Conservation (phyloP, 2,329 filamentous ascomycete species). For the Macrophomina tecta region DNA sequence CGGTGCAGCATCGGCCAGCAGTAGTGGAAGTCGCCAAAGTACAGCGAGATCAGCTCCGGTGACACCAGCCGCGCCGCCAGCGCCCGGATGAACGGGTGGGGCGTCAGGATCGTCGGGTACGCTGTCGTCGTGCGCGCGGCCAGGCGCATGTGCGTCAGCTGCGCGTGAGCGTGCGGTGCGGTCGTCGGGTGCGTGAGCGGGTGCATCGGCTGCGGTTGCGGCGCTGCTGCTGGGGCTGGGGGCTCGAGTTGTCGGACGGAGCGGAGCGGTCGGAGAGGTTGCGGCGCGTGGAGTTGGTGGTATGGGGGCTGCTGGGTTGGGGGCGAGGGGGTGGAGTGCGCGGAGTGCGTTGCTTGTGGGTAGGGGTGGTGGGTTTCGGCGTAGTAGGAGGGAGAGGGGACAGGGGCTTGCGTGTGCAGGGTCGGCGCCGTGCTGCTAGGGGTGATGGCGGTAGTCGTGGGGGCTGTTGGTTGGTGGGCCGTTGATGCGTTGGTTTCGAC, state of each 20-base stretch:
- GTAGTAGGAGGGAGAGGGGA: neutral
- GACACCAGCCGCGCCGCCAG: neutral
- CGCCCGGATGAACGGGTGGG: neutral
- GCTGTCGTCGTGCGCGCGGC: neutral
- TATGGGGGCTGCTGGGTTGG: neutral
- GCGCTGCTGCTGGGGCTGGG: neutral
- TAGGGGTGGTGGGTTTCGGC: neutral
- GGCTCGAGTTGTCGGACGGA: neutral
- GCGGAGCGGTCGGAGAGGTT: neutral
- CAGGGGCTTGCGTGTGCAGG: neutral
- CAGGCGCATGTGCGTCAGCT: neutral
- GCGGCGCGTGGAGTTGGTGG: neutral
- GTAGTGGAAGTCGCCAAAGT: slow-evolving; percentile 4
- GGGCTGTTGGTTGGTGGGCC: neutral
- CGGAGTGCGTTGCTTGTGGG: neutral
- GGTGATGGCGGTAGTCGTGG: neutral
- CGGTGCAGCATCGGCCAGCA: slow-evolving; percentile 12
- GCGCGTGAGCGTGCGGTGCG: neutral
- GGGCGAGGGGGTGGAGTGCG: neutral
- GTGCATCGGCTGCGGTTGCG: neutral
- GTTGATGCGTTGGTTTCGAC: neutral
- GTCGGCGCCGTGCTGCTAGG: neutral
- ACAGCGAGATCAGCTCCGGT: neutral
- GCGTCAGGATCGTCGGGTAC: slow-evolving; percentile 4
- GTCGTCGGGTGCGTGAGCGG: neutral